phyloP scores from a whole-genome alignment of 2,329 filamentous ascomycete species.

The Epichloe aotearoae region DNA sequence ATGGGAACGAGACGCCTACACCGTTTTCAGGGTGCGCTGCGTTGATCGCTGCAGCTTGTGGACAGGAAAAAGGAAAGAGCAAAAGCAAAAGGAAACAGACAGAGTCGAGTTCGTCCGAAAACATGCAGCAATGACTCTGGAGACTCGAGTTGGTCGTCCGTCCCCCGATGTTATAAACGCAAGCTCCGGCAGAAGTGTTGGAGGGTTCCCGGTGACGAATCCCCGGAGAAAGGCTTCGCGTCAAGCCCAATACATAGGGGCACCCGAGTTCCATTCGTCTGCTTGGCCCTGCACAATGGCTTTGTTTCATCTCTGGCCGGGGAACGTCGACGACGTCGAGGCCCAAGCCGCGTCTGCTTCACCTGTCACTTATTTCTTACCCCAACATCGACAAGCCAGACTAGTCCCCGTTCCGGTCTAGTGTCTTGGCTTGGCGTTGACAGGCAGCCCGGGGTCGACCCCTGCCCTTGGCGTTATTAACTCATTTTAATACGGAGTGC shows the following conservation, averaged over 20 bases:
- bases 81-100: not conserved
- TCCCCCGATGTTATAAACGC: too few relatives aligned
- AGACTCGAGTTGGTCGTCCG: too few relatives aligned
- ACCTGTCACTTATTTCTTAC: too few relatives aligned
- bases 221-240: too few relatives aligned
- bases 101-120: not conserved
- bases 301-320: slow-evolving; percentile 1
- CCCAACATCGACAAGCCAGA: not conserved
- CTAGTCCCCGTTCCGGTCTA: not conserved
- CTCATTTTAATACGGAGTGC: not conserved
- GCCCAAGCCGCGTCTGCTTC: not conserved
- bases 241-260: not conserved
- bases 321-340: not conserved
- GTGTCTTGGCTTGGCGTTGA: not conserved
- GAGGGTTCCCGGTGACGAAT: too few relatives aligned
- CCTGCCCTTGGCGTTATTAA: not conserved
- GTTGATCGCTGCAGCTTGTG: too few relatives aligned
- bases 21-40: too few relatives aligned
- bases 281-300: not conserved
- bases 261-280: not conserved
- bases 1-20: too few relatives aligned
- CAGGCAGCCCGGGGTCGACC: not conserved
- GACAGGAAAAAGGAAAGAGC: too few relatives aligned
- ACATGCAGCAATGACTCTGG: too few relatives aligned
- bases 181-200: too few relatives aligned